These are phyloP conservation scores for Dipsacomyces acuminosporus DNA, from an alignment of 371 early-diverging fungal species.

Conservation along the genomic window DNA sequence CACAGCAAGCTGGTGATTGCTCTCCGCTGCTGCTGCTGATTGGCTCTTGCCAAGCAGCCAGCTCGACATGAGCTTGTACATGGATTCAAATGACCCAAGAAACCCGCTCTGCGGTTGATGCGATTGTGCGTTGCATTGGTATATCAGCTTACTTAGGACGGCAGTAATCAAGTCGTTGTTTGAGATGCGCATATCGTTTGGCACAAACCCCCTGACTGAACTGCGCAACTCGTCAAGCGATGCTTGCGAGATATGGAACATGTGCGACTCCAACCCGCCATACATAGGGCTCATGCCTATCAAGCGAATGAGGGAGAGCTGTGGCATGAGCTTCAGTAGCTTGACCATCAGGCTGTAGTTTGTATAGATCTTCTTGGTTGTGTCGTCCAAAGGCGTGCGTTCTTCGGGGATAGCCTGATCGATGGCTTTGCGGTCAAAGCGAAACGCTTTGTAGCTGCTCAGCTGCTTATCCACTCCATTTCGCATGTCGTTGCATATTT, in stretches of 20 bases:
- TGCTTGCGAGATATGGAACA: conserved; percentile 3
- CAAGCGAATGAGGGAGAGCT: conserved; percentile 9
- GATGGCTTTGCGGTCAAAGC: conserved; percentile 8
- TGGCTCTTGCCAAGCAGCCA: no score
- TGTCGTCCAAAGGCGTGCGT: neutral
- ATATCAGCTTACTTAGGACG: no score
- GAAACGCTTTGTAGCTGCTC: no score
- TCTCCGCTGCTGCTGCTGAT: no score
- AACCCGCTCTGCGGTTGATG: no score
- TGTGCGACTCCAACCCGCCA: conserved; percentile 4
- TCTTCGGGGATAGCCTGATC: neutral
- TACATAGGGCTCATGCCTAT: neutral
- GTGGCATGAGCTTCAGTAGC: conserved; percentile 21
- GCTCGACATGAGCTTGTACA: no score
- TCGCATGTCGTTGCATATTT: conserved; percentile 10
- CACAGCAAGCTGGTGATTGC: no score
- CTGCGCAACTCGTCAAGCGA: neutral
- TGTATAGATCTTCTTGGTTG: neutral
- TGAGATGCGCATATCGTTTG: neutral
- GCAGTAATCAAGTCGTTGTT: conserved; percentile 34
- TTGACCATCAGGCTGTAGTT: neutral
- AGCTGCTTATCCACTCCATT: no score
- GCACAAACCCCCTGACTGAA: neutral
- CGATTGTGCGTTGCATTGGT: no score
- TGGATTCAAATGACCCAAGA: no score